A percentile compares a stretch with the other conserved stretches of the same genome.
These are phyloP conservation scores for Boletellus sp. DNA, from an alignment of 768 basidiomycete genomes.

Conservation along the genomic window DNA sequence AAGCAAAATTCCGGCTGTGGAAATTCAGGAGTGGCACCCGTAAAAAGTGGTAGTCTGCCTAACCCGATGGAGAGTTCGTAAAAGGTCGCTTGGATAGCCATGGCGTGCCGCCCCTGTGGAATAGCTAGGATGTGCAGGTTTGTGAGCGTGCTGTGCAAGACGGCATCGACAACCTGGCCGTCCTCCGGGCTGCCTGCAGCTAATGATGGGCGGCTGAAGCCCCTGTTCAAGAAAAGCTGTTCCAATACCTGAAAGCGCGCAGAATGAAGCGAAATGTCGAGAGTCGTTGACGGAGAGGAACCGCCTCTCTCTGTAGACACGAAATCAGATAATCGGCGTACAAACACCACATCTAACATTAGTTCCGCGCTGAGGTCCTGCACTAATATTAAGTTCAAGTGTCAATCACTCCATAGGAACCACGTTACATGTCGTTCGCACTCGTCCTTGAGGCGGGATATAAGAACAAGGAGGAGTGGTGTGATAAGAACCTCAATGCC, in stretches of 20 bases:
- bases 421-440: conserved; percentile 42
- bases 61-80: conserved; percentile 18
- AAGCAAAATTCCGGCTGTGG: conserved; percentile 20
- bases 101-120: neutral
- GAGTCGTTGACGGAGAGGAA: conserved; percentile 19
- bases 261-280: conserved; percentile 44
- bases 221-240: conserved; percentile 31
- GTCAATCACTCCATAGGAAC: neutral
- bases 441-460: conserved; percentile 46
- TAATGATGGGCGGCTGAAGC: neutral
- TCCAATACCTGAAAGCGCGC: conserved; percentile 45
- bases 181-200: neutral
- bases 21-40: neutral
- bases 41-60: conserved; percentile 1
- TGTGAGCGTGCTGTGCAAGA: conserved; percentile 14
- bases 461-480: conserved; percentile 49
- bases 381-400: conserved; percentile 4
- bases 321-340: conserved; percentile 34
- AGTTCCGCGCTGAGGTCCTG: conserved; percentile 39
- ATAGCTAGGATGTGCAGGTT: conserved; percentile 14
- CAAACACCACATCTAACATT: conserved; percentile 41
- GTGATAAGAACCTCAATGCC: conserved; percentile 46
- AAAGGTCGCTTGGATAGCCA: conserved; percentile 6
- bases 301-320: conserved; percentile 20
- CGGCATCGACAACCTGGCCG: conserved; percentile 14